These are phyloP conservation scores for Leccinum subrobustum DNA, from an alignment of 1,284 basidiomycete species.

Conservation along the genomic window DNA sequence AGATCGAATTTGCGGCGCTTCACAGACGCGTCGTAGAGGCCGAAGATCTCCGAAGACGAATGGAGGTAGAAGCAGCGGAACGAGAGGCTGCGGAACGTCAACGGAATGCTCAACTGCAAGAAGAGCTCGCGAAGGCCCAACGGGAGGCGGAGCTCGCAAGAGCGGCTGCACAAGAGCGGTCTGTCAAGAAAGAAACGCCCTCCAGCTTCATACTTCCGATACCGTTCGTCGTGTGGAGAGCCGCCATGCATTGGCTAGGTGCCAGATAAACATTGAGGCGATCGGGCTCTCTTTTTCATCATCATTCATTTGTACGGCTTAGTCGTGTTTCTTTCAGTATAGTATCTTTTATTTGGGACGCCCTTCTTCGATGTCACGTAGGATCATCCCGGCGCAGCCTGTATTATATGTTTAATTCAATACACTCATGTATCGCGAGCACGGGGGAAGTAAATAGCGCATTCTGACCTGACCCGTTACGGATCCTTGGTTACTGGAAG, in stretches of 20 bases:
- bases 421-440: slow-evolving; percentile 2
- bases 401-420: slow-evolving; percentile 6
- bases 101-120: slow-evolving; percentile 31
- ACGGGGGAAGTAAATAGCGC: not conserved
- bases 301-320: slow-evolving; percentile 3
- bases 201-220: slow-evolving; percentile 33
- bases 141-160: slow-evolving; percentile 29
- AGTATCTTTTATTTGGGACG: slow-evolving; percentile 23
- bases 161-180: slow-evolving; percentile 26
- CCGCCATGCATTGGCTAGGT: slow-evolving; percentile 34
- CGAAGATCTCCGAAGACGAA: slow-evolving; percentile 29
- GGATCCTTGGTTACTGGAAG: not conserved
- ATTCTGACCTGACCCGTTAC: not conserved
- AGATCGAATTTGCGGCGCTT: slow-evolving; percentile 28
- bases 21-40: slow-evolving; percentile 29
- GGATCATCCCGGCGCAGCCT: not conserved
- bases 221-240: slow-evolving; percentile 35
- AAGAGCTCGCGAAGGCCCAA: slow-evolving; percentile 32
- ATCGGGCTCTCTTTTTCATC: not conserved
- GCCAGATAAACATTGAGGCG: slow-evolving; percentile 19
- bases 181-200: slow-evolving; percentile 27
- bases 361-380: slow-evolving; percentile 4
- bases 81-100: slow-evolving; percentile 30
- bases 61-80: slow-evolving; percentile 30
- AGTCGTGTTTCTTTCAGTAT: not conserved